Evolutionary conservation across 495 filamentous ascomycete species (phyloP).

Genomic region (Bathelium albidoporum): DNA sequence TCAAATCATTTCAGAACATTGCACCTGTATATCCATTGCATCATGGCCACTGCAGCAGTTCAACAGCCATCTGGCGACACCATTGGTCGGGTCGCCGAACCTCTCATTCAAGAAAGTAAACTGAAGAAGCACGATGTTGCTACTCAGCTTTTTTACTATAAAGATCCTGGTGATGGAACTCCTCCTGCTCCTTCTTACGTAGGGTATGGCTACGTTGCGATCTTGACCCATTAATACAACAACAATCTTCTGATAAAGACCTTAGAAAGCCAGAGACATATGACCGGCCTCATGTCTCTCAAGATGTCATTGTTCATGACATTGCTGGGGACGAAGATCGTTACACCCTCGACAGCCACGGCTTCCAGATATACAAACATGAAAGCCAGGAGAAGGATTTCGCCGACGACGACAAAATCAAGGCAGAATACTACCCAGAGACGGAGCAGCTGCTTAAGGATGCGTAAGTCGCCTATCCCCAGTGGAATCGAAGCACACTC

Average conservation of each 20-base stretch:
- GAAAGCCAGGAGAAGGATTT: conserved; percentile 24
- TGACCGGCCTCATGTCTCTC: conserved; percentile 30
- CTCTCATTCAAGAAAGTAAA: conserved; percentile 4
- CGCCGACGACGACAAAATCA: conserved; percentile 57
- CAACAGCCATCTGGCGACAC: conserved; percentile 20
- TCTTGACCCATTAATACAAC: neutral
- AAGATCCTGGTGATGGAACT: conserved; percentile 6
- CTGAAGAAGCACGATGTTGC: conserved; percentile 8
- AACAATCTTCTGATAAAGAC: neutral
- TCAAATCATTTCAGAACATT: neutral
- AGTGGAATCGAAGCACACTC: neutral
- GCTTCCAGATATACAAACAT: conserved; percentile 15
- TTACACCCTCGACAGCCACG: conserved; percentile 11
- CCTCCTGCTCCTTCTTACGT: conserved; percentile 7
- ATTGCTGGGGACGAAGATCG: conserved; percentile 8
- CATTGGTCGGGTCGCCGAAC: conserved; percentile 6
- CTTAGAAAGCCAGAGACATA: conserved; percentile 40
- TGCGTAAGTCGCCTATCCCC: conserved; percentile 30
- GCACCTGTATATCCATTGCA: conserved; percentile 1
- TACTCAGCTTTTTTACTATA: conserved; percentile 7
- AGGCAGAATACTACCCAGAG: conserved; percentile 55
- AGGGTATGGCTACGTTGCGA: neutral
- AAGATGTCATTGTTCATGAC: conserved; percentile 24
- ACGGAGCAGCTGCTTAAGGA: conserved; percentile 56
- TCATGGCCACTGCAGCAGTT: conserved; percentile 35